phyloP scores from a whole-genome alignment of 805 yeast species.

The Kuraishia ogatae region DNA sequence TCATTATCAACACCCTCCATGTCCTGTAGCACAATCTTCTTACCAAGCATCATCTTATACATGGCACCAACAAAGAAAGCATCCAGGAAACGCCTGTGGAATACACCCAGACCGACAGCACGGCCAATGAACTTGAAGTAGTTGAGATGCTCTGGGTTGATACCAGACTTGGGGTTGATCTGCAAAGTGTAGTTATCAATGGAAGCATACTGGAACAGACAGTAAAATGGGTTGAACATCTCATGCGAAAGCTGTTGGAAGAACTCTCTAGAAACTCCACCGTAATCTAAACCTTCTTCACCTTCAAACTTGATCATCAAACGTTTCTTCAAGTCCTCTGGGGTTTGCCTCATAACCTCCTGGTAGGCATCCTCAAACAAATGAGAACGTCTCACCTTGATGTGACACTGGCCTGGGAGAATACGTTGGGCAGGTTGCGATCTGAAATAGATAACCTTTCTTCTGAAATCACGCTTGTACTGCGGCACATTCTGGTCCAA shows the following conservation, averaged over 20 bases:
- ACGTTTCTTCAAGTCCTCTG: conserved; percentile 95
- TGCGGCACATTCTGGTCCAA: conserved; percentile 98
- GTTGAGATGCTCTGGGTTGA: conserved; percentile 96
- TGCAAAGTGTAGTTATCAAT: conserved; percentile 97
- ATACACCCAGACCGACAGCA: conserved; percentile 95
- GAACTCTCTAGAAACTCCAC: conserved; percentile 98
- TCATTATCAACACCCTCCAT: conserved; percentile 99
- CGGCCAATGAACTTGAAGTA: conserved; percentile 98
- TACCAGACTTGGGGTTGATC: conserved; percentile 94
- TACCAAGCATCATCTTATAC: conserved; percentile 94
- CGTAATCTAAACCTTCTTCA: conserved; percentile 98
- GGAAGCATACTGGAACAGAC: conserved; percentile 94
- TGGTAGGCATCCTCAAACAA: conserved; percentile 97
- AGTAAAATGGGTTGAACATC: conserved; percentile 97
- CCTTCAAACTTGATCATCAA: conserved; percentile 98
- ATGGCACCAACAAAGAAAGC: conserved; percentile 98
- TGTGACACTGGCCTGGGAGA: conserved; percentile 97
- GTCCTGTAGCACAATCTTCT: conserved; percentile 91
- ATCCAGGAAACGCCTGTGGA: conserved; percentile 95
- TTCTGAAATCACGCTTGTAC: conserved; percentile 96
- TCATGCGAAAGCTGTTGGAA: conserved; percentile 95
- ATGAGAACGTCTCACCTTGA: conserved; percentile 93
- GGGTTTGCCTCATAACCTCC: conserved; percentile 97
- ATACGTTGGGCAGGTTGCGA: conserved; percentile 97
- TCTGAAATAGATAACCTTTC: conserved; percentile 95